phyloP scores from a whole-genome alignment of 2,329 filamentous ascomycete species.

The Hypocreales sp. region DNA sequence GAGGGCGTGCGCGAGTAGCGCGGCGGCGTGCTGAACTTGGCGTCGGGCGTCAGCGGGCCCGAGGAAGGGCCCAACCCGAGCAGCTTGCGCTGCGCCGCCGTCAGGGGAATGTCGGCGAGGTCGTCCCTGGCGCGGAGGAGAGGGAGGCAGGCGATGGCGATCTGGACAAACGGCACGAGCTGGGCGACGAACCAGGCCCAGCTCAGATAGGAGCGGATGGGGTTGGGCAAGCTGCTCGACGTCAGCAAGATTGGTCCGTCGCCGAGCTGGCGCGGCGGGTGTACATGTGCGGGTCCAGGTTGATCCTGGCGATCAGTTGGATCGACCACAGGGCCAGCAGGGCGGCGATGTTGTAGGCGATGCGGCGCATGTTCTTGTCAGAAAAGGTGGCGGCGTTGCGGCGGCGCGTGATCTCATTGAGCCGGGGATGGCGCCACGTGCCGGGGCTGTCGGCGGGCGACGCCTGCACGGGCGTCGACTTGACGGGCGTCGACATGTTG shows the following conservation, averaged over 20 bases:
- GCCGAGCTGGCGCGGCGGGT: background rate
- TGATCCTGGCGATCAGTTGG: constrained; percentile 17
- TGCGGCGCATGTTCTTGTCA: constrained; percentile 55
- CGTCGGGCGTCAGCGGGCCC: constrained; percentile 48
- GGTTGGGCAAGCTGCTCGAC: constrained; percentile 13
- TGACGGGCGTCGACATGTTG: constrained; percentile 15
- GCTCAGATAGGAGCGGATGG: constrained; percentile 19
- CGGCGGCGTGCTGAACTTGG: constrained; percentile 66
- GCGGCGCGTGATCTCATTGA: constrained; percentile 73
- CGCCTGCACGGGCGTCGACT: constrained; percentile 25
- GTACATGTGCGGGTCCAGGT: constrained; percentile 23
- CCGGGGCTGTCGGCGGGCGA: constrained; percentile 44
- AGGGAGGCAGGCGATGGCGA: constrained; percentile 54
- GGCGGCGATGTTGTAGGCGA: constrained; percentile 50
- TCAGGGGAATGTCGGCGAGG: constrained; percentile 78
- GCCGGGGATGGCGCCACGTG: constrained; percentile 78
- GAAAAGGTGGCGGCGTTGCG: constrained; percentile 67
- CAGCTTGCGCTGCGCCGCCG: constrained; percentile 56
- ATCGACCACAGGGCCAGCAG: constrained; percentile 21
- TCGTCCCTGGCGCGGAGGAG: constrained; percentile 60
- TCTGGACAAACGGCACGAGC: constrained; percentile 51
- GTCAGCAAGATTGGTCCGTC: constrained; percentile 1
- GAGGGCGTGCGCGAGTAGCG: constrained; percentile 67
- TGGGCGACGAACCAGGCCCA: constrained; percentile 34
- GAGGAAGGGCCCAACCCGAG: constrained; percentile 63